phyloP scores from a whole-genome alignment of 495 filamentous ascomycete genomes.

The Penicillium soppii region DNA sequence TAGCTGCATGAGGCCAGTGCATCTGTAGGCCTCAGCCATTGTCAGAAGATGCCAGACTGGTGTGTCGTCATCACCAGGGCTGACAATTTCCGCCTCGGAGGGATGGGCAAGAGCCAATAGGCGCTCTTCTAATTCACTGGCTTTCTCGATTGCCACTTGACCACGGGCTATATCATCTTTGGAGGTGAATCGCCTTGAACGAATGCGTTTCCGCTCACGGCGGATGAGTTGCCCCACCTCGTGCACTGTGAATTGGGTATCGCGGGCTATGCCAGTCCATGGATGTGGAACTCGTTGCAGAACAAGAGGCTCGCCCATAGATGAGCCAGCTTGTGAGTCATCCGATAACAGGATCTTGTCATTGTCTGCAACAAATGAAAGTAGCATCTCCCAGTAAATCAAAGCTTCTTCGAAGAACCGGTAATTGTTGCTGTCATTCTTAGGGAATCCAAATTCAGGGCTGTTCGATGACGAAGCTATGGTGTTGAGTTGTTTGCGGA shows the following conservation, averaged over 20 bases:
- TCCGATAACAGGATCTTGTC: conserved; percentile 30
- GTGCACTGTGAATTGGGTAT: conserved; percentile 53
- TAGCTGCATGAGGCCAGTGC: conserved; percentile 52
- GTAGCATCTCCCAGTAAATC: conserved; percentile 62
- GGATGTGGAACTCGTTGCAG: conserved; percentile 52
- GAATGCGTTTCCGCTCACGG: conserved; percentile 45
- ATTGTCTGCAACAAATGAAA: conserved; percentile 54
- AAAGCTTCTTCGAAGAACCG: conserved; percentile 59
- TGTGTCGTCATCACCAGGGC: conserved; percentile 55
- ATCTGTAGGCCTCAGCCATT: conserved; percentile 58
- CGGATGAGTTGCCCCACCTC: conserved; percentile 55
- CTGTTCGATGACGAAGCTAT: conserved; percentile 16
- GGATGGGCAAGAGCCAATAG: conserved; percentile 51
- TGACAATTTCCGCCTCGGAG: conserved; percentile 47
- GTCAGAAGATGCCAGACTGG: conserved; percentile 55
- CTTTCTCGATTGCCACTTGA: conserved; percentile 44
- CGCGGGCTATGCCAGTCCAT: conserved; percentile 58
- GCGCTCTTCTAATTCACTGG: conserved; percentile 49
- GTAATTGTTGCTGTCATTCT: conserved; percentile 45
- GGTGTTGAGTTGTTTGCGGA: conserved; percentile 44
- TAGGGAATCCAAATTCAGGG: conserved; percentile 13
- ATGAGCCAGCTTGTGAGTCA: conserved; percentile 8
- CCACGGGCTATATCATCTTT: conserved; percentile 40
- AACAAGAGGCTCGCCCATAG: conserved; percentile 29
- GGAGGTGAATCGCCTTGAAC: conserved; percentile 34